These are phyloP conservation scores for Eucalyptus marginata DNA, from an alignment of 345 rosid species.

Conservation along the genomic window DNA sequence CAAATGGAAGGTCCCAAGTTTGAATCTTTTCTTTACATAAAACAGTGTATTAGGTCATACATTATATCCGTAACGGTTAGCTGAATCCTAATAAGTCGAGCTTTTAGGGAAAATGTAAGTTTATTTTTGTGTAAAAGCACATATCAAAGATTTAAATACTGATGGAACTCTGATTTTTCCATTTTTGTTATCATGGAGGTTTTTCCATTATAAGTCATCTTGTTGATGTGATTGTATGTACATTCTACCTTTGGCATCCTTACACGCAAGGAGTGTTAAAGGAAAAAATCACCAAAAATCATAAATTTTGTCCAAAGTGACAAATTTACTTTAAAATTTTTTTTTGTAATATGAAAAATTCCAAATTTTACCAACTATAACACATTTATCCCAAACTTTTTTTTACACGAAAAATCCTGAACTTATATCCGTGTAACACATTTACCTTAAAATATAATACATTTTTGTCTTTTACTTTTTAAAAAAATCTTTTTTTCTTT, in stretches of 20 bases:
- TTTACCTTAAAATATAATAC: accelerated
- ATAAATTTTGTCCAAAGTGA: accelerated
- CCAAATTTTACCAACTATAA: accelerated
- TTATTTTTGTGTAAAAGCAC: neutral
- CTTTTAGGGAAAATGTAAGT: neutral
- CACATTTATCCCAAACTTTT: accelerated
- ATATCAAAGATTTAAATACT: accelerated
- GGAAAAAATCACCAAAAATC: accelerated
- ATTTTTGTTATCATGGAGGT: neutral
- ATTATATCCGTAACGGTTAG: neutral
- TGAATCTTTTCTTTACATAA: neutral
- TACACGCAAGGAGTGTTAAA: accelerated
- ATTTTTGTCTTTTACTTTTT: no score
- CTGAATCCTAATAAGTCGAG: neutral
- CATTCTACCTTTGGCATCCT: accelerated
- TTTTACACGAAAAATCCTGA: accelerated
- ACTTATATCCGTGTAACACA: accelerated
- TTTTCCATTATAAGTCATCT: neutral
- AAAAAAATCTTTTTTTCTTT: no score
- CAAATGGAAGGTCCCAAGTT: neutral
- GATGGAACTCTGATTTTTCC: accelerated
- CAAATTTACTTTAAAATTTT: no score
- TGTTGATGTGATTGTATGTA: neutral
- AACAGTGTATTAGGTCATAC: accelerated
- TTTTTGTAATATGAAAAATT: no score